Evolutionary conservation across 345 rosid species (phyloP).

Genomic region (Sonneratia caseolaris): DNA sequence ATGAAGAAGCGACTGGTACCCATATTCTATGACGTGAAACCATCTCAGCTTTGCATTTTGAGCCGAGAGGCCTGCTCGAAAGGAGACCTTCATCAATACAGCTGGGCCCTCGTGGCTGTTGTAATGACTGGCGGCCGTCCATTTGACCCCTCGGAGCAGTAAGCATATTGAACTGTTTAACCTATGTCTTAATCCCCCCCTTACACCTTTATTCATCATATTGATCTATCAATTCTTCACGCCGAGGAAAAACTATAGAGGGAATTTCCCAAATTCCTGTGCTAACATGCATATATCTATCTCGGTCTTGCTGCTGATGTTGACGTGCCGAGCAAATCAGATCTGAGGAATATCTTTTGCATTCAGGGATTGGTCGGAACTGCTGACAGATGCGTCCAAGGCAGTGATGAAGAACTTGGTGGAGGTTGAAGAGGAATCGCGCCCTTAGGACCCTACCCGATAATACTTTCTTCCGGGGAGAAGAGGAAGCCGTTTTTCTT

Average conservation of each 20-base stretch:
- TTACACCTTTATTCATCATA: no score
- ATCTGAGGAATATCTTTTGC: no score
- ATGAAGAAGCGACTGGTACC: conserved; percentile 55
- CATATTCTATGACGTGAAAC: conserved; percentile 71
- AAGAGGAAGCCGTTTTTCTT: not conserved
- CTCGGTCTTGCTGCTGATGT: not conserved
- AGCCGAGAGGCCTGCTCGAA: conserved; percentile 19
- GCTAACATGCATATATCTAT: not conserved
- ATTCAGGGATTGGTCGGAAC: conserved; percentile 74
- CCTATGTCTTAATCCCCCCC: not conserved
- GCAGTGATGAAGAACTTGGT: conserved; percentile 55
- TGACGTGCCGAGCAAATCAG: not conserved
- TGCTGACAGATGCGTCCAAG: conserved; percentile 50
- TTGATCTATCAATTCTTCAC: not conserved
- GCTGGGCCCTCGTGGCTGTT: conserved; percentile 54
- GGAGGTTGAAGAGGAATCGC: conserved; percentile 35
- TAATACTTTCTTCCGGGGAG: not conserved
- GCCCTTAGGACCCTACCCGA: not conserved
- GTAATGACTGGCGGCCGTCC: conserved; percentile 73
- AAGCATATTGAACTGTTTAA: not conserved
- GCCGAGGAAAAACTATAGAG: no score
- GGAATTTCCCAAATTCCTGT: not conserved
- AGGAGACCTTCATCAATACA: conserved; percentile 35
- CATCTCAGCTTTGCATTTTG: conserved; percentile 51
- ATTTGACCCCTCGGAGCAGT: conserved; percentile 62